phyloP scores from a whole-genome alignment of 225 moss, liverwort and hornwort genomes.

The Bryoerythrophyllum caledonicum region DNA sequence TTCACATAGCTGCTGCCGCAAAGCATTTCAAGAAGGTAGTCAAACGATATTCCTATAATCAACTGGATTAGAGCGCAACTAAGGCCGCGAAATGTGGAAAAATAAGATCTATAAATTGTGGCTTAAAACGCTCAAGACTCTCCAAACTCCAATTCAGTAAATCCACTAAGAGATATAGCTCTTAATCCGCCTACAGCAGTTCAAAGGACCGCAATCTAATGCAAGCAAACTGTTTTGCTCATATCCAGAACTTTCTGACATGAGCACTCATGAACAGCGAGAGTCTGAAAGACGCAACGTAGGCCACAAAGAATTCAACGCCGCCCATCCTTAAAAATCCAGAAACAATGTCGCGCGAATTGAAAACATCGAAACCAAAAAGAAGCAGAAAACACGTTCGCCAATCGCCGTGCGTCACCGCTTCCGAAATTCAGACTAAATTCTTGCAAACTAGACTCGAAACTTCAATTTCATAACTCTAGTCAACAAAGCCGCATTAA shows the following conservation, averaged over 20 bases:
- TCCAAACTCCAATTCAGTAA: not conserved
- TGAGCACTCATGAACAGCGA: not conserved
- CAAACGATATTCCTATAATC: not conserved
- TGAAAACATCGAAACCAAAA: not conserved
- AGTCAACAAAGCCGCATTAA: too few relatives aligned
- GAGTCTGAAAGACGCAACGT: not conserved
- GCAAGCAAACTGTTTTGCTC: not conserved
- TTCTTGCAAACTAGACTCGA: not conserved
- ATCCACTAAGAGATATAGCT: not conserved
- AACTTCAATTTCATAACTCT: not conserved
- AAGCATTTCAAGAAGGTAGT: not conserved
- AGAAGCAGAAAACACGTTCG: not conserved
- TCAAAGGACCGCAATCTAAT: not conserved
- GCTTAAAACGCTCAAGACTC: not conserved
- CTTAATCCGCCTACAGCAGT: not conserved
- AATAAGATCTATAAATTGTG: not conserved
- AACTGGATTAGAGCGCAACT: not conserved
- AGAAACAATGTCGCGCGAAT: not conserved
- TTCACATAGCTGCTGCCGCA: constrained; percentile 2
- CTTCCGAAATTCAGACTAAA: not conserved
- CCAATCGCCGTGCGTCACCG: not conserved
- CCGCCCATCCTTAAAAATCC: not conserved
- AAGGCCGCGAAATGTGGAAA: not conserved
- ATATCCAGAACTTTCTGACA: not conserved
- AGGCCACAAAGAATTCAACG: not conserved